Evolutionary conservation across 805 yeast species (phyloP), one percentile per base, ranked within the genome.

Genomic region (Wickerhamomyces bisporus): DNA sequence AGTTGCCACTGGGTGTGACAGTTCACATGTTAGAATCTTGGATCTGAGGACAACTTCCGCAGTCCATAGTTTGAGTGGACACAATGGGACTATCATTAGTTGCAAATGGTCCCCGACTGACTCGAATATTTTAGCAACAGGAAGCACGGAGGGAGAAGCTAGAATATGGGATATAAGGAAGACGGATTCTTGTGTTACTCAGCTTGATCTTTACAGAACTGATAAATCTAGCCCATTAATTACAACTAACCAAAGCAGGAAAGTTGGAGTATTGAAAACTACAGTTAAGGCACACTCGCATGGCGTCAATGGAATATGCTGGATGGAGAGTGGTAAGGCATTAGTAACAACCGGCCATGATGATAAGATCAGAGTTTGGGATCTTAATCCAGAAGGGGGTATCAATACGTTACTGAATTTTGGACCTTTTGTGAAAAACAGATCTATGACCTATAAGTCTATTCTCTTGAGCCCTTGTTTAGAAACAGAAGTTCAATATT

Each of bases 91-190:
- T 36, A 77, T 79, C 2, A 71, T 79, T 32, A 60, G 77, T 20
- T 77, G 81, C 23, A 75, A 78, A 50, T 87, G 95, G 91, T 81
- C 84, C 32, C 95, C 95, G 0, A 62, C 64, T 7, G 64, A 74
- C 43, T 60, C 77, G 0, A 61, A 81, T 49, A 43, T 83, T 4
- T 63, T 89, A 2, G 88, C 89, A 0, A 71, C 87, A 4, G 96
- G 95, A 1, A 88, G 91, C 16, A 71, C 76, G 14, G 86, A 82
- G 48, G 96, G 97, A 0, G 80, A 80, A 32, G 79, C 84, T 8
- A 71, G 84, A 36, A 55, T 89, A 0, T 89, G 97, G 97, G 98
- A 89, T 55, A 72, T 87, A 10, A 62, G 98, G 33, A 63, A 83
- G 34, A 75, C 86, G 18, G 66, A 69, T 14, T 72, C 82, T 26